A percentile compares a stretch with the other conserved stretches of the same genome.
Conservation (phyloP, 305 asterid species). For the Fraxinus dipetala region DNA sequence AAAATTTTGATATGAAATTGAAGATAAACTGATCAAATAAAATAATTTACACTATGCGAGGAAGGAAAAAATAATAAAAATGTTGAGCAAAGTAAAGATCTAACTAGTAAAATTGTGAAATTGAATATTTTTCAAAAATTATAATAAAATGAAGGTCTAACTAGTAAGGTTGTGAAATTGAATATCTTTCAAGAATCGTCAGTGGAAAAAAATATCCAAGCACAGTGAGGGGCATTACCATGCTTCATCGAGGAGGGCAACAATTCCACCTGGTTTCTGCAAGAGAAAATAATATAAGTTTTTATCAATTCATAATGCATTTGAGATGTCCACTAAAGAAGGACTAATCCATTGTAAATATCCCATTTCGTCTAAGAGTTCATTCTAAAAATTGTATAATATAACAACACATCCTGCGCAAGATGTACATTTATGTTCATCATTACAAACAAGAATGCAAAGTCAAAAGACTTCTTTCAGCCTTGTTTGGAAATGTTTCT, state of each 20-base stretch:
- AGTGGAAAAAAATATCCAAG: constrained; percentile 3
- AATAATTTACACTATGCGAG: not conserved
- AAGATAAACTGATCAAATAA: constrained; percentile 14
- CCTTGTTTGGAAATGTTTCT: not conserved
- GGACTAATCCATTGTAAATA: not conserved
- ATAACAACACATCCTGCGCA: not conserved
- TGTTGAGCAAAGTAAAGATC: constrained; percentile 11
- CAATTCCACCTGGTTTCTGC: constrained; percentile 98
- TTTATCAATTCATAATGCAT: not conserved
- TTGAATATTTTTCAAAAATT: constrained; percentile 10
- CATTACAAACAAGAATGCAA: not conserved
- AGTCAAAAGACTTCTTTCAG: not conserved
- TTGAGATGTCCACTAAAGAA: not conserved
- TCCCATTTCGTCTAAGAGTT: not conserved
- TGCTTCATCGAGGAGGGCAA: constrained; percentile 97
- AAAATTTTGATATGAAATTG: constrained; percentile 10
- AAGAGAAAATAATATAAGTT: constrained; percentile 28
- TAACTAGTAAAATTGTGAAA: constrained; percentile 5
- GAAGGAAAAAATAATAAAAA: constrained; percentile 1
- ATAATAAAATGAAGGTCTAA: constrained; percentile 12
- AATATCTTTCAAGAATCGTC: constrained; percentile 2
- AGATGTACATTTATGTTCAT: not conserved
- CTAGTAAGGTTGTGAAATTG: constrained; percentile 1
- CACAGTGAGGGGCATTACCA: constrained; percentile 49
- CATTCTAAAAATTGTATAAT: not conserved